phyloP scores from a whole-genome alignment of 768 basidiomycete genomes.

The Kwoniella mangroviensis region DNA sequence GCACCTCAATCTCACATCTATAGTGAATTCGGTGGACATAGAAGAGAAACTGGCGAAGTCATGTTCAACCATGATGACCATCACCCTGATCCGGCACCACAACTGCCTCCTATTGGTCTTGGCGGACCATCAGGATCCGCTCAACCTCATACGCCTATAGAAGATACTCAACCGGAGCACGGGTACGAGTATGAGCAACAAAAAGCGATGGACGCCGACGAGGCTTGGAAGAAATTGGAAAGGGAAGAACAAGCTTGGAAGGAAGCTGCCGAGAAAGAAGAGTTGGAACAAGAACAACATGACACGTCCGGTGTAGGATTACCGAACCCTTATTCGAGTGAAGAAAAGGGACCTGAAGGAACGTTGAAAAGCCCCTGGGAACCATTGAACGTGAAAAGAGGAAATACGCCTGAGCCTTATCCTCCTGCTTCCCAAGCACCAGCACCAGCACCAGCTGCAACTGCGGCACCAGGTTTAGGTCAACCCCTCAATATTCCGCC shows the following conservation, averaged over 20 bases:
- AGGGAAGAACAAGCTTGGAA: slow-evolving; percentile 33
- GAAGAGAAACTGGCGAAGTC: slow-evolving; percentile 24
- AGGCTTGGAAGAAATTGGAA: slow-evolving; percentile 30
- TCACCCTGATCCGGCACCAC: not conserved
- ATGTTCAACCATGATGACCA: slow-evolving; percentile 22
- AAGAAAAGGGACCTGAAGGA: not conserved
- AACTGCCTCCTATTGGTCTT: not conserved
- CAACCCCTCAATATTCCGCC: slow-evolving; percentile 8
- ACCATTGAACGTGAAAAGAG: slow-evolving; percentile 44
- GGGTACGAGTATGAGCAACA: slow-evolving; percentile 53
- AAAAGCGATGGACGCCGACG: slow-evolving; percentile 25
- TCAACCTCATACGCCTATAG: not conserved
- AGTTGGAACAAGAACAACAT: slow-evolving; percentile 1
- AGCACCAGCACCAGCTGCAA: not conserved
- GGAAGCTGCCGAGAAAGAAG: slow-evolving; percentile 18
- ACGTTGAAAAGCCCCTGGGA: slow-evolving; percentile 39
- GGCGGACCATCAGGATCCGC: not conserved
- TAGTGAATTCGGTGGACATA: slow-evolving; percentile 39
- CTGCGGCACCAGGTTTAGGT: not conserved
- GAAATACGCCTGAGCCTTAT: slow-evolving; percentile 25
- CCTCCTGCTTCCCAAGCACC: not conserved
- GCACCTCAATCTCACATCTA: slow-evolving; percentile 22
- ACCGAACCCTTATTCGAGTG: slow-evolving; percentile 19
- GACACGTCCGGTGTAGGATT: not conserved
- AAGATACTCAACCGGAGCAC: slow-evolving; percentile 10